Conservation (phyloP, 225 moss, liverwort and hornwort genomes). For the Bryum argenteum region DNA sequence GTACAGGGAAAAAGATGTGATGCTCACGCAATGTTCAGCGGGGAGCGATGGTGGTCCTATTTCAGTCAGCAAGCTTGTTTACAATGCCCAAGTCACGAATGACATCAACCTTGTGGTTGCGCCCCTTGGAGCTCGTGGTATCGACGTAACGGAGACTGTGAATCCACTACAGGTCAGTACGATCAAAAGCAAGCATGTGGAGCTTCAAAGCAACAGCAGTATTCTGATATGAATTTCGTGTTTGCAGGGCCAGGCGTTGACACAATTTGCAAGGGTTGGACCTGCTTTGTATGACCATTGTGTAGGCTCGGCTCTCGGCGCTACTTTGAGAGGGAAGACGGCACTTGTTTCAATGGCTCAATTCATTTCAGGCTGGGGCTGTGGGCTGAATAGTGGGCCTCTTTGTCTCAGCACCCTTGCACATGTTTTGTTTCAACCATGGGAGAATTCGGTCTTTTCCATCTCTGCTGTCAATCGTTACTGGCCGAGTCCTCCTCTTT, state of each 20-base stretch:
- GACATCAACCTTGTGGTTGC: slow-evolving; percentile 64
- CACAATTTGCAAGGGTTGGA: slow-evolving; percentile 74
- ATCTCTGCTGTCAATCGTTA: slow-evolving; percentile 74
- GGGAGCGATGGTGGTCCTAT: slow-evolving; percentile 74
- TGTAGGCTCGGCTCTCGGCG: slow-evolving; percentile 77
- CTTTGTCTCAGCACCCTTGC: slow-evolving; percentile 84
- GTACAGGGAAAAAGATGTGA: slow-evolving; percentile 73
- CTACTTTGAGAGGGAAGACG: slow-evolving; percentile 62
- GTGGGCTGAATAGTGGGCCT: slow-evolving; percentile 48
- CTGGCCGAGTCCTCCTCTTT: slow-evolving; percentile 85
- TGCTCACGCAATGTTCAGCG: slow-evolving; percentile 82
- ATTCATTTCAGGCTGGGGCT: slow-evolving; percentile 83
- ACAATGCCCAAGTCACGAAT: slow-evolving; percentile 75
- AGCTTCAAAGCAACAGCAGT: not conserved
- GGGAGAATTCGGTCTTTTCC: slow-evolving; percentile 76
- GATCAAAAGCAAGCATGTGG: slow-evolving; percentile 3
- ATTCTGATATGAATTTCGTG: slow-evolving; percentile 19
- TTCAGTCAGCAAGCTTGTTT: slow-evolving; percentile 77
- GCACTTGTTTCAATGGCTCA: slow-evolving; percentile 76
- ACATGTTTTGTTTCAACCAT: slow-evolving; percentile 80
- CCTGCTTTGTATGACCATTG: slow-evolving; percentile 77
- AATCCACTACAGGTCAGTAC: slow-evolving; percentile 83
- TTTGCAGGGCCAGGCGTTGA: slow-evolving; percentile 73
- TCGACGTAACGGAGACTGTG: slow-evolving; percentile 74
- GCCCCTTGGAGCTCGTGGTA: slow-evolving; percentile 77